Base-by-base conservation (phyloP, 257 asterid genomes). In the Verbena officinalis region DNA sequence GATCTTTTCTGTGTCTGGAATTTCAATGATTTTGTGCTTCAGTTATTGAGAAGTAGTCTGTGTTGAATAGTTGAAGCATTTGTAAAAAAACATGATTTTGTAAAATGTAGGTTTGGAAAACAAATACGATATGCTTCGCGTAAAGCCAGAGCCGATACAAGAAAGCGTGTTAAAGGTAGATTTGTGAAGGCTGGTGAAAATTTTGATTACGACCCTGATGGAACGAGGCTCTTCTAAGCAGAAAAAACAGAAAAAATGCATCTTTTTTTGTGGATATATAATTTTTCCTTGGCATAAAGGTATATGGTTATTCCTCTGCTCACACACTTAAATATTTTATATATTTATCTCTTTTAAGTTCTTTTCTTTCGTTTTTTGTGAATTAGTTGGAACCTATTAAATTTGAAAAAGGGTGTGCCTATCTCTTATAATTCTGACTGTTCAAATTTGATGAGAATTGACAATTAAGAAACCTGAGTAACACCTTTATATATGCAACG, bases 41-140 rank as follows among this genome's bases (percentile, higher is more conserved):
- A 7, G 11, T 33, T 50, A 16, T 1, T 34, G 59, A 31, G 7
- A 36, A 2, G 33, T 36, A 63, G 1, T 12, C 7, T 24, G 4
- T 20, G 20, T 50, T 2, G n/a, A 30, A n/a, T 12, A 30, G 10
- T n/a, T 24, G 42, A 31, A 39, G 12, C 36, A 12, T 10, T 38
- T 14, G 38, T 17, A 13, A 33, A n/a, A 13, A 33, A n/a, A 17
- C 40, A 3, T 59, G 24, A 27, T 36, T 17, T 23, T 72, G 56
- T 64, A 9, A 48, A 38, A 38, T 59, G 56, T 62, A 92, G 98
- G 78, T 92, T 83, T 44, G 98, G 90, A 5, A 92, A 92, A 67
- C 92, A 92, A 67, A 92, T 92, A 74, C 75, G 98, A 60, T 89
- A 92, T 68, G 96, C 88, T 27, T 92, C 98, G 11, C 92, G 97